A percentile compares a stretch with the other conserved stretches of the same genome.
Conservation (phyloP, 192 early-diverging fungal species). For the Coemansia umbellata region DNA sequence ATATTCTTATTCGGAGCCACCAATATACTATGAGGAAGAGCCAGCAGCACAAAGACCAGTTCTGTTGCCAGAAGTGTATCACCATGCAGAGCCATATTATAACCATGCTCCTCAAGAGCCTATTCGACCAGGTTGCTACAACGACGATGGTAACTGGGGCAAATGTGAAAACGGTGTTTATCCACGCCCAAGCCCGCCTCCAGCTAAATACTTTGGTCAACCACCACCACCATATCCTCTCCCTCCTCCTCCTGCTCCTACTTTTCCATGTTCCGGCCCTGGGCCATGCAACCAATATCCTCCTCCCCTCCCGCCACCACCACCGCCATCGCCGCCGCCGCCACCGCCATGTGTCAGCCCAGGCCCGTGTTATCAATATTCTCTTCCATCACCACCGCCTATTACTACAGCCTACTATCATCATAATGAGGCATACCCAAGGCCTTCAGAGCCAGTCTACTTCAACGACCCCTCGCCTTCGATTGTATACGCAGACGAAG, state of each 20-base stretch:
- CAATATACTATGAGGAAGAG: constrained; percentile 8
- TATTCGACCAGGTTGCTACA: not conserved
- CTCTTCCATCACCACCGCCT: not conserved
- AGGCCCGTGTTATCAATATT: too few species aligned
- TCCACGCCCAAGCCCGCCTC: not conserved
- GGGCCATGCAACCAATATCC: too few species aligned
- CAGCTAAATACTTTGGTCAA: not conserved
- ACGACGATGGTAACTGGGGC: not conserved
- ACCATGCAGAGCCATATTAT: not conserved
- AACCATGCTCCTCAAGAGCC: not conserved
- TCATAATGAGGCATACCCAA: not conserved
- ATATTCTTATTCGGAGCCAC: not conserved
- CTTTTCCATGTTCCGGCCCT: not conserved
- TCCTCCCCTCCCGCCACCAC: too few species aligned
- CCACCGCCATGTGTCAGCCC: too few species aligned
- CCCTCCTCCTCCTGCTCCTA: constrained; percentile 3
- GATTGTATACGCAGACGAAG: constrained; percentile 2
- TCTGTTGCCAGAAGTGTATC: not conserved
- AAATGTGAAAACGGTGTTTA: not conserved
- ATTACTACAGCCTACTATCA: constrained; percentile 6
- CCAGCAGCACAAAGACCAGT: not conserved
- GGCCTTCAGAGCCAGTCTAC: not conserved
- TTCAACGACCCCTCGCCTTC: not conserved
- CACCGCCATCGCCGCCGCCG: too few species aligned
- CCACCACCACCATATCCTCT: not conserved